Conservation (phyloP, 1,284 basidiomycete genomes). For the Fomitopsis palustris region DNA sequence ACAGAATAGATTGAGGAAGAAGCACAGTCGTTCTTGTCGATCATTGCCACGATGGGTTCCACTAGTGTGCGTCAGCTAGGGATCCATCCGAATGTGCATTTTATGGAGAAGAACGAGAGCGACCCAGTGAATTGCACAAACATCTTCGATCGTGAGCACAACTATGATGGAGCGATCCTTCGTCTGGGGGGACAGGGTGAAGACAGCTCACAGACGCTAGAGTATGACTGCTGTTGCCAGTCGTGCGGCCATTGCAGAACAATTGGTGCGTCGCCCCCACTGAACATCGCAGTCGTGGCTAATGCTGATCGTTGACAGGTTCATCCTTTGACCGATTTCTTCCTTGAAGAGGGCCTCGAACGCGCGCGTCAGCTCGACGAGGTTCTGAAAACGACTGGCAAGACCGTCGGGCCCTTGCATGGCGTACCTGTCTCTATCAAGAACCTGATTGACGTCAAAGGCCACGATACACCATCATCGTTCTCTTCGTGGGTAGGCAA, state of each 20-base stretch:
- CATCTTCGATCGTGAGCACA: background rate
- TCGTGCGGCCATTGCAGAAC: slow-evolving; percentile 27
- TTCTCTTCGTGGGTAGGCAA: slow-evolving; percentile 1
- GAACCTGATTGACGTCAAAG: slow-evolving; percentile 38
- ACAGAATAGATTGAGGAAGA: background rate
- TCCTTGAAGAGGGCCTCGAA: slow-evolving; percentile 37
- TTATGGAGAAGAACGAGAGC: background rate
- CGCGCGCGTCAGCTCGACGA: slow-evolving; percentile 41
- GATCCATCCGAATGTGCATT: background rate
- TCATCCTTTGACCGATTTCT: slow-evolving; percentile 17
- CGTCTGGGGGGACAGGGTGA: background rate
- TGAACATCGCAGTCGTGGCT: slow-evolving; percentile 11
- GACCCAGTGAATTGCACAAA: background rate
- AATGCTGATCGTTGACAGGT: background rate
- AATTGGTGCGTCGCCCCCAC: slow-evolving; percentile 19
- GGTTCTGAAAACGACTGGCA: slow-evolving; percentile 31
- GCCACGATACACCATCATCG: slow-evolving; percentile 2
- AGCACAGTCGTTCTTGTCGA: background rate
- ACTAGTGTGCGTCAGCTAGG: background rate
- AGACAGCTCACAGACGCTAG: background rate
- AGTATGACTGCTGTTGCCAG: slow-evolving; percentile 25
- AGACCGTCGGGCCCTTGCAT: slow-evolving; percentile 42
- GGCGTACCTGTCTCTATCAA: slow-evolving; percentile 47
- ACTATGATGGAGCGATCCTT: background rate
- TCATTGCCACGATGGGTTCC: background rate